A percentile compares a stretch with the other conserved stretches of the same genome.
Evolutionary conservation across 306 rosid genomes (phyloP).

Genomic region (Prunus mume): DNA sequence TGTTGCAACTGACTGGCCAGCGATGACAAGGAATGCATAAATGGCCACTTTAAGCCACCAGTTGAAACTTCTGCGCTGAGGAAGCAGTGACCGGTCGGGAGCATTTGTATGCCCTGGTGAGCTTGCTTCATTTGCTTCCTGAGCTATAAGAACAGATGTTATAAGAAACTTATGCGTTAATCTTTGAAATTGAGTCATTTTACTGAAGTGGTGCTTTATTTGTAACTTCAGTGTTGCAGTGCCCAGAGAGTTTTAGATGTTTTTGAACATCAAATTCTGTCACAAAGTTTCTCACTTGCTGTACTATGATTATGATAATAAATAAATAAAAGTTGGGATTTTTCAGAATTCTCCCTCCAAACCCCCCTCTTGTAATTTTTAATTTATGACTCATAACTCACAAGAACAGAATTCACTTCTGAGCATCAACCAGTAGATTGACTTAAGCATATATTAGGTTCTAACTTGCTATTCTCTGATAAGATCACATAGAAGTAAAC

Average conservation of each 20-base stretch:
- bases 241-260: no score
- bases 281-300: neutral
- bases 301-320: neutral
- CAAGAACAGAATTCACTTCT: neutral
- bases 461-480: neutral
- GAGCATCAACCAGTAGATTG: no score
- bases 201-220: no score
- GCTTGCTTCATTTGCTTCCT: conserved; percentile 9
- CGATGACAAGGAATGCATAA: conserved; percentile 15
- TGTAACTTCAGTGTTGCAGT: no score
- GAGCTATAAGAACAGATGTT: neutral
- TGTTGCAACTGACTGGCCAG: conserved; percentile 32
- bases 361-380: neutral
- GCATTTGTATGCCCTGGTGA: neutral
- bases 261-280: no score
- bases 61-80: neutral
- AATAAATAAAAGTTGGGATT: neutral
- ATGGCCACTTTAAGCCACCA: conserved; percentile 33
- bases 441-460: neutral
- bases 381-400: neutral
- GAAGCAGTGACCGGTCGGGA: neutral
- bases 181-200: no score
- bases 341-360: neutral
- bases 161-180: neutral
- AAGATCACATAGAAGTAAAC: neutral